Evolutionary conservation across 2,329 filamentous ascomycete species (phyloP).

Genomic region (Nemania sp.): DNA sequence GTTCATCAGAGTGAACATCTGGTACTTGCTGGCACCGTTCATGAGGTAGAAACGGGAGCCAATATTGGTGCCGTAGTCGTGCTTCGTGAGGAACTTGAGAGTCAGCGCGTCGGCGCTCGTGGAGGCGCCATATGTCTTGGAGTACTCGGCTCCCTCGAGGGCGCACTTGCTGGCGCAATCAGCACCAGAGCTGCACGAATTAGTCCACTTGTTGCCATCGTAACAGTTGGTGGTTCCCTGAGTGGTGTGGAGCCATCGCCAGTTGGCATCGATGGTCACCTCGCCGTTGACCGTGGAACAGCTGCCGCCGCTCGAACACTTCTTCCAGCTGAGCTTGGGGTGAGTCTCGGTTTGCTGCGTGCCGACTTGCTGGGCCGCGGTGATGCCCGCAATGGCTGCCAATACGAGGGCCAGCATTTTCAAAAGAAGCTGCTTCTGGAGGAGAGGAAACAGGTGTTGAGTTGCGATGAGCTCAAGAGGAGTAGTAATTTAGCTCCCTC

Average conservation of each 20-base stretch:
- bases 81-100: conserved; percentile 58
- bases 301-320: conserved; percentile 50
- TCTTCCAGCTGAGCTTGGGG: conserved; percentile 53
- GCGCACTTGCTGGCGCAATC: conserved; percentile 51
- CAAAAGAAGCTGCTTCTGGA: conserved; percentile 22
- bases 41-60: conserved; percentile 62
- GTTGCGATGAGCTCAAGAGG: conserved; percentile 14
- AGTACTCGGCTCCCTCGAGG: conserved; percentile 52
- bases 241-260: conserved; percentile 56
- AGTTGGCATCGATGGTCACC: conserved; percentile 57
- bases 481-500: conserved; percentile 21
- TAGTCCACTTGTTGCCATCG: conserved; percentile 50
- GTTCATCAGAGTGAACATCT: conserved; percentile 62
- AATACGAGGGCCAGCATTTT: conserved; percentile 40
- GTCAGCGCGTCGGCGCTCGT: conserved; percentile 53
- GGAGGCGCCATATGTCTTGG: conserved; percentile 53
- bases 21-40: conserved; percentile 58
- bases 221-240: conserved; percentile 53
- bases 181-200: conserved; percentile 44
- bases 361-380: conserved; percentile 50
- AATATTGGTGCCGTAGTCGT: conserved; percentile 47
- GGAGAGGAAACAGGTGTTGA: conserved; percentile 17
- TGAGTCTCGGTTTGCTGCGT: conserved; percentile 49
- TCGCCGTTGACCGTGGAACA: conserved; percentile 51
- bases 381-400: conserved; percentile 45